These are phyloP conservation scores for Trichoderma sp. DNA, from an alignment of 2,329 filamentous ascomycete genomes.

Conservation along the genomic window DNA sequence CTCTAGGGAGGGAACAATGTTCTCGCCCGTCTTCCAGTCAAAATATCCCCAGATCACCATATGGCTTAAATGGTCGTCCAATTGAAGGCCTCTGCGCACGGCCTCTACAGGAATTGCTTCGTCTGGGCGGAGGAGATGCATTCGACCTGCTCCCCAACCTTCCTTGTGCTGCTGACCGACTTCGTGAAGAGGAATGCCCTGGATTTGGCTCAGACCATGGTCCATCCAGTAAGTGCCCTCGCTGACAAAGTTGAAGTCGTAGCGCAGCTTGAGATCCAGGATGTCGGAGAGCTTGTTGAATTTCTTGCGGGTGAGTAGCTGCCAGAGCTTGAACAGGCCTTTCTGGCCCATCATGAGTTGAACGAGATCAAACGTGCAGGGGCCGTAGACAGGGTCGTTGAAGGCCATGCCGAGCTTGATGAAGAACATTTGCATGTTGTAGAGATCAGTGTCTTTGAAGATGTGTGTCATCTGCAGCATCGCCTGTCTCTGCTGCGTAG, in stretches of 20 bases:
- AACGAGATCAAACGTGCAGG: slow-evolving; percentile 48
- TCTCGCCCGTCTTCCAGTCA: slow-evolving; percentile 49
- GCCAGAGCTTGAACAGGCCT: slow-evolving; percentile 54
- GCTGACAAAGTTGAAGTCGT: slow-evolving; percentile 48
- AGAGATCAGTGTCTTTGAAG: slow-evolving; percentile 57
- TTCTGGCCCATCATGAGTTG: slow-evolving; percentile 60
- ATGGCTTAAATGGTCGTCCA: slow-evolving; percentile 52
- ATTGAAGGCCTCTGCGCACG: slow-evolving; percentile 46
- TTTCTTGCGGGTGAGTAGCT: slow-evolving; percentile 56
- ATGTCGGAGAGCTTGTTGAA: slow-evolving; percentile 50
- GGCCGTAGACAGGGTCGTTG: slow-evolving; percentile 58
- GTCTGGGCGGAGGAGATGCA: slow-evolving; percentile 54
- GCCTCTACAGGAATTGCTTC: slow-evolving; percentile 58
- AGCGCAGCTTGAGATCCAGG: slow-evolving; percentile 56
- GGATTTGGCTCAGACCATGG: slow-evolving; percentile 33
- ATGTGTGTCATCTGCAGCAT: slow-evolving; percentile 53
- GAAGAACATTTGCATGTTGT: slow-evolving; percentile 61
- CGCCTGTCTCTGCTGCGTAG: slow-evolving; percentile 51
- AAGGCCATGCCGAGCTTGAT: slow-evolving; percentile 71
- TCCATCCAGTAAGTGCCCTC: slow-evolving; percentile 24
- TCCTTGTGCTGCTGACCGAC: slow-evolving; percentile 54
- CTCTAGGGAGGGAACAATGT: slow-evolving; percentile 49
- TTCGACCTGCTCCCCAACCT: slow-evolving; percentile 50
- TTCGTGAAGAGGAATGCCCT: slow-evolving; percentile 51
- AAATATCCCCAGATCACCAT: slow-evolving; percentile 64